These are phyloP conservation scores for Cordyceps tenuipes DNA, from an alignment of 2,329 filamentous ascomycete species.

Conservation along the genomic window DNA sequence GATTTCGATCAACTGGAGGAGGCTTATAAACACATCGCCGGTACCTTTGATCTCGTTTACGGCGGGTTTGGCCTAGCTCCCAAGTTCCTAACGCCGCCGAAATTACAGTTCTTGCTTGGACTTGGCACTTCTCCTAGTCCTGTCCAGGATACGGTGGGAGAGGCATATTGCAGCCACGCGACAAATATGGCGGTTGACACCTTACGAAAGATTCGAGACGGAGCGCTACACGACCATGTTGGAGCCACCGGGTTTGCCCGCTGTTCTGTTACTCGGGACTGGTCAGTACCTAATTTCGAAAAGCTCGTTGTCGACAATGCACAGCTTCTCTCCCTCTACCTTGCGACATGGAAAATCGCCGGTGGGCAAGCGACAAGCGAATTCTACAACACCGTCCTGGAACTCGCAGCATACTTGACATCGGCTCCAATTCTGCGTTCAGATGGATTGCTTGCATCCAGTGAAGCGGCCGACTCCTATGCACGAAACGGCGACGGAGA, in stretches of 20 bases:
- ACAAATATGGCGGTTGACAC: constrained; percentile 74
- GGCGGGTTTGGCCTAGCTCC: constrained; percentile 76
- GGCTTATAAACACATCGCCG: constrained; percentile 70
- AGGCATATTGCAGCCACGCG: constrained; percentile 64
- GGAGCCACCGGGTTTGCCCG: constrained; percentile 50
- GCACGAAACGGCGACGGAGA: constrained; percentile 67
- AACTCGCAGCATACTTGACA: constrained; percentile 81
- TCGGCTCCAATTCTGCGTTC: constrained; percentile 57
- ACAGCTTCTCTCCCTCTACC: constrained; percentile 72
- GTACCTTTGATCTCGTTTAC: constrained; percentile 68
- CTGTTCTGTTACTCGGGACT: constrained; percentile 85
- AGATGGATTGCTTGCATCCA: constrained; percentile 72
- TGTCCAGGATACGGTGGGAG: constrained; percentile 81
- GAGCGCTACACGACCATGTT: constrained; percentile 48
- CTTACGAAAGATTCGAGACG: constrained; percentile 60
- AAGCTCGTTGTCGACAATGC: constrained; percentile 95
- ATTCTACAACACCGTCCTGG: constrained; percentile 68
- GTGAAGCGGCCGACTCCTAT: constrained; percentile 83
- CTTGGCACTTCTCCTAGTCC: constrained; percentile 62
- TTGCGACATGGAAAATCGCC: constrained; percentile 69
- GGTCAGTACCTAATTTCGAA: constrained; percentile 93
- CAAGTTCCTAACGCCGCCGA: constrained; percentile 85
- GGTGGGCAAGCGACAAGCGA: constrained; percentile 51
- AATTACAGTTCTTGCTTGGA: constrained; percentile 72
- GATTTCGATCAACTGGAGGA: constrained; percentile 90